These are phyloP conservation scores for Phytophthora colocasiae DNA, from an alignment of 352 stramenopile species.

Conservation along the genomic window DNA sequence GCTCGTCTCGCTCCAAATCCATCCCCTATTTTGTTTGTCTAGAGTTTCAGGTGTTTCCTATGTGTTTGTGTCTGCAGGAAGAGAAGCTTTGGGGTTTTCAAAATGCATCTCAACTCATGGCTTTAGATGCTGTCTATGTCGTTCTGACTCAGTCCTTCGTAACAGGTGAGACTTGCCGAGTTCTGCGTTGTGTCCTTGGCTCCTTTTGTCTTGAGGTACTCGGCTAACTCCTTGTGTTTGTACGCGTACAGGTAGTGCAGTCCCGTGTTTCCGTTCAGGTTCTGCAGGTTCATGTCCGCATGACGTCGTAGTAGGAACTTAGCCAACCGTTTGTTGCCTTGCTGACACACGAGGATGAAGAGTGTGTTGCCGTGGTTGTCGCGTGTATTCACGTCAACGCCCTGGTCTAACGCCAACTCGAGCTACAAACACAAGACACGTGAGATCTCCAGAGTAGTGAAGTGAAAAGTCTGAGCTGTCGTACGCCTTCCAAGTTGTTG, in stretches of 20 bases:
- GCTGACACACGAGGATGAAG: constrained; percentile 94
- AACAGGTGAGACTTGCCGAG: constrained; percentile 92
- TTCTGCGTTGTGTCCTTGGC: constrained; percentile 94
- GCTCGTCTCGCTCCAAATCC: constrained; percentile 34
- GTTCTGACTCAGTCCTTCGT: constrained; percentile 90
- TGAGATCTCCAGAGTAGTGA: constrained; percentile 1
- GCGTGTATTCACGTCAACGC: constrained; percentile 88
- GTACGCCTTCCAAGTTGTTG: constrained; percentile 83
- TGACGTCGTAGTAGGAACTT: constrained; percentile 95
- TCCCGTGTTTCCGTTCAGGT: constrained; percentile 94
- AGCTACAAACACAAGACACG: constrained; percentile 50
- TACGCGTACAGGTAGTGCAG: constrained; percentile 97
- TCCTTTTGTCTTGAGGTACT: constrained; percentile 95
- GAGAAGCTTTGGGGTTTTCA: too few species aligned
- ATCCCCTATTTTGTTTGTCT: constrained; percentile 40
- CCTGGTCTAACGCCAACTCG: constrained; percentile 89
- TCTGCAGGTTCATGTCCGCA: constrained; percentile 95
- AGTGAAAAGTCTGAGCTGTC: not conserved
- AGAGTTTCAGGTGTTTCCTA: not conserved
- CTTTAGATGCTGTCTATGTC: constrained; percentile 54
- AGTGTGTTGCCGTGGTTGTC: constrained; percentile 97
- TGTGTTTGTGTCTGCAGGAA: not conserved
- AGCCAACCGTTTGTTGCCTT: constrained; percentile 95
- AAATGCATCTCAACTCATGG: not conserved
- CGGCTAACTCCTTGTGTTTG: constrained; percentile 89